phyloP scores from a whole-genome alignment of 2,329 filamentous ascomycete genomes.

The Ophiocordyceps camponoti-rufipedis region DNA sequence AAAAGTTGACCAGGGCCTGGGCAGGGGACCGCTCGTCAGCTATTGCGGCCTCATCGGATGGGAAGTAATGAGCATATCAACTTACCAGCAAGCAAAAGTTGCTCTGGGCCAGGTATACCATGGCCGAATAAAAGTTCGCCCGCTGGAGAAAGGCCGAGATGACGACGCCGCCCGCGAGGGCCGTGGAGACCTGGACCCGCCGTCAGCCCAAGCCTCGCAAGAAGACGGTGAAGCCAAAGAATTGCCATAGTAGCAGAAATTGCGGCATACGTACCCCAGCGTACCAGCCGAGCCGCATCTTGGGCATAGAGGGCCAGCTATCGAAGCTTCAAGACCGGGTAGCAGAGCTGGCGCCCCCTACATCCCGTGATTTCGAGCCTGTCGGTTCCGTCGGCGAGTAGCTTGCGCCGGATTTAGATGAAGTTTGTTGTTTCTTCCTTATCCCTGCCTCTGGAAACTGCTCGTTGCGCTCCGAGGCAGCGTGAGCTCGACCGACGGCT shows the following conservation, averaged over 20 bases:
- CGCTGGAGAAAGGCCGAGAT: constrained; percentile 86
- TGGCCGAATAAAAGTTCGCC: constrained; percentile 95
- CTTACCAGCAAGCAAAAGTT: constrained; percentile 83
- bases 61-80: background rate
- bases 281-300: constrained; percentile 42
- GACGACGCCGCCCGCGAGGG: constrained; percentile 67
- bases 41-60: background rate
- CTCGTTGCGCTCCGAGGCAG: background rate
- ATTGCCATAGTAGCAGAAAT: background rate
- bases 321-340: background rate
- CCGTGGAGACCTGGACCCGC: constrained; percentile 50
- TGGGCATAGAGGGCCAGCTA: constrained; percentile 12
- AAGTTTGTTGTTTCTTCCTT: background rate
- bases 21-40: background rate
- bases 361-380: background rate
- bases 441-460: background rate
- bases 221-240: background rate
- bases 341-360: background rate
- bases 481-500: background rate
- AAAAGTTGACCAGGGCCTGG: constrained; percentile 79
- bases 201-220: constrained; percentile 4
- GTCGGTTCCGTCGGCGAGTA: background rate
- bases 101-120: constrained; percentile 90
- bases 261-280: constrained; percentile 30
- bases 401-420: background rate